Evolutionary conservation across 345 rosid genomes (phyloP), one percentile per base, ranked within the genome.

Genomic region (Hibiscus mutabilis): DNA sequence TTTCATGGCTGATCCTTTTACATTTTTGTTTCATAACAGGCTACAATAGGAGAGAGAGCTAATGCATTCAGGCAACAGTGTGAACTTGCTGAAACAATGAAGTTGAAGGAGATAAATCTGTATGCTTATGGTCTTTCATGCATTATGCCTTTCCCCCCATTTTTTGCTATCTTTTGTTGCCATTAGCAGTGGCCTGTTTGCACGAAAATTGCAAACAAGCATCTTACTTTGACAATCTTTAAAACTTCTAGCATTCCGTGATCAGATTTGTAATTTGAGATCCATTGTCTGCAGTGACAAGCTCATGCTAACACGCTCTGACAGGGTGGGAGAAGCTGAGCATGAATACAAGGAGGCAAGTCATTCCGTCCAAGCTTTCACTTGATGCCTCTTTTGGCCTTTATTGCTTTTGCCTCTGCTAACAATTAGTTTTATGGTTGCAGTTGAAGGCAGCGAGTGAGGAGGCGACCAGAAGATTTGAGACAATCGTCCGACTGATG

Each of bases 101-200:
- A 92, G 78, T 75, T 95, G 83, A 95, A 95, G 86, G 98, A 92
- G 83, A 92, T 92, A 84, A 95, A 92, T 80, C 99, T 95, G 99
- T 95, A 89, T 72, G 86, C 15, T 73, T 79, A 77, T 71, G 66
- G 57, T 55, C 12, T 22, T 44, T 42, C 40, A n/a, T 49, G 18
- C 75, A 3, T 60, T 5, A 19, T 21, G 15, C 60, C 6, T 47
- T 60, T 3, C 33, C 44, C 12, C 19, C 11, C 7, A 7, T 7
- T 46, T 62, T 46, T 59, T 14, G 60, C 52, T 33, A 21, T 29
- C 37, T 71, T 42, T 14, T 44, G 8, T 62, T 67, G 14, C 12
- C 10, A 51, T 33, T 58, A 27, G 59, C 29, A 1, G 35, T 44
- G 31, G 31, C 19, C 66, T 3, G 59, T 57, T 18, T 33, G 33